Conservation (phyloP, 192 early-diverging fungal genomes). For the Coemansia sp. region DNA sequence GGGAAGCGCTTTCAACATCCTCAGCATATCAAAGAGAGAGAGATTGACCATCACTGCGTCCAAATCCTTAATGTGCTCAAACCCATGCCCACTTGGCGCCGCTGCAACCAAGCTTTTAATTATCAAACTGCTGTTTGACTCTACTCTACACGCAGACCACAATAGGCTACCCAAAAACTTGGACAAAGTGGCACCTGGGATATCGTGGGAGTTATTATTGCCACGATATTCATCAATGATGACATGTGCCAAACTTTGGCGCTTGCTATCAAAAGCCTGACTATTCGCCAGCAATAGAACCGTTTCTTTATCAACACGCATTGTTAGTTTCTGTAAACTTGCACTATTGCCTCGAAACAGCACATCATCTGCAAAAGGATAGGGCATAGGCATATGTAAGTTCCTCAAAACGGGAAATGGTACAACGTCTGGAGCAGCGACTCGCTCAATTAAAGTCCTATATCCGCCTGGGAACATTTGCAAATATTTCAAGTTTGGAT, state of each 20-base stretch:
- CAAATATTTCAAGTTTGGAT: conserved; percentile 5
- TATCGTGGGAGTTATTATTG: background rate
- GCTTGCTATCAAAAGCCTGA: background rate
- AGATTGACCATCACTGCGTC: background rate
- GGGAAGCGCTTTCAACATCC: background rate
- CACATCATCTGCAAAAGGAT: conserved; percentile 10
- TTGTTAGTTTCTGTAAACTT: background rate
- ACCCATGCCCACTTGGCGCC: background rate
- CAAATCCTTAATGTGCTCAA: background rate
- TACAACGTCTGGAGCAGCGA: background rate
- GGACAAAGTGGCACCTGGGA: background rate
- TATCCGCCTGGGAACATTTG: background rate
- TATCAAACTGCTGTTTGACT: no score
- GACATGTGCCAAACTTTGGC: background rate
- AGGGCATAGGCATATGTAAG: background rate
- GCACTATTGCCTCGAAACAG: conserved; percentile 12
- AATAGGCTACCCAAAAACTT: background rate
- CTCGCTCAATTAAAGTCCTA: background rate
- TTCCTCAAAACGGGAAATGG: conserved; percentile 1
- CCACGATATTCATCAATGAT: no score
- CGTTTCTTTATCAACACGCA: background rate
- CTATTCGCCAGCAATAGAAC: background rate
- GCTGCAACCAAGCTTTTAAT: no score
- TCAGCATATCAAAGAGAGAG: background rate
- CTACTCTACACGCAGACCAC: no score